These are phyloP conservation scores for Dryas alaskensis DNA, from an alignment of 306 rosid species.

Conservation along the genomic window DNA sequence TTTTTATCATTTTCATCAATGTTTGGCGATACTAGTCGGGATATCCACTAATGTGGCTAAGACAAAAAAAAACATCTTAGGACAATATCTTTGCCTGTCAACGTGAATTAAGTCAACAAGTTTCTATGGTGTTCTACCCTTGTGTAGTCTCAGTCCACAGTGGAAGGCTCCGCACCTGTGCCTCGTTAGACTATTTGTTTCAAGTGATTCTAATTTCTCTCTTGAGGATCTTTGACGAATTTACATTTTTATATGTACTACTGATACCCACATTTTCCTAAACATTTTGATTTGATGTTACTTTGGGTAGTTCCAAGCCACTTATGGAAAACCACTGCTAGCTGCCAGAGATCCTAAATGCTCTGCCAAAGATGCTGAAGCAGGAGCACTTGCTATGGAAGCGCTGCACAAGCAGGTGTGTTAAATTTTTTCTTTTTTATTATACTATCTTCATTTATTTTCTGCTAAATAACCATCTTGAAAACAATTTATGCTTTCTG, in stretches of 20 bases:
- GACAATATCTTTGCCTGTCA: neutral
- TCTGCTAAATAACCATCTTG: neutral
- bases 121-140: too few species aligned
- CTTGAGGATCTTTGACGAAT: too few species aligned
- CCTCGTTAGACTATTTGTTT: too few species aligned
- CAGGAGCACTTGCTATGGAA: constrained; percentile 98
- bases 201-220: too few species aligned
- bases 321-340: constrained; percentile 89
- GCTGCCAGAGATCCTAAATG: constrained; percentile 97
- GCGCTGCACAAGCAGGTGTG: constrained; percentile 96
- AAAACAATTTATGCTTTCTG: neutral
- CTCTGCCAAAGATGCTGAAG: constrained; percentile 98
- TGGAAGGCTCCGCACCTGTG: too few species aligned
- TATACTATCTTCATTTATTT: neutral
- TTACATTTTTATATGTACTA: neutral
- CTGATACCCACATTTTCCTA: neutral
- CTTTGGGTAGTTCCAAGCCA: constrained; percentile 80
- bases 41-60: too few species aligned
- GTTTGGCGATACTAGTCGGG: too few species aligned
- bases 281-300: constrained; percentile 20
- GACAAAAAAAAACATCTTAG: neutral
- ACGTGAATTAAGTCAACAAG: too few species aligned
- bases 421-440: constrained; percentile 6
- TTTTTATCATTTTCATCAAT: too few species aligned
- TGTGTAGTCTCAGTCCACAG: too few species aligned